Evolutionary conservation across 2,329 filamentous ascomycete genomes (phyloP).

Genomic region (Penicillium sp.): DNA sequence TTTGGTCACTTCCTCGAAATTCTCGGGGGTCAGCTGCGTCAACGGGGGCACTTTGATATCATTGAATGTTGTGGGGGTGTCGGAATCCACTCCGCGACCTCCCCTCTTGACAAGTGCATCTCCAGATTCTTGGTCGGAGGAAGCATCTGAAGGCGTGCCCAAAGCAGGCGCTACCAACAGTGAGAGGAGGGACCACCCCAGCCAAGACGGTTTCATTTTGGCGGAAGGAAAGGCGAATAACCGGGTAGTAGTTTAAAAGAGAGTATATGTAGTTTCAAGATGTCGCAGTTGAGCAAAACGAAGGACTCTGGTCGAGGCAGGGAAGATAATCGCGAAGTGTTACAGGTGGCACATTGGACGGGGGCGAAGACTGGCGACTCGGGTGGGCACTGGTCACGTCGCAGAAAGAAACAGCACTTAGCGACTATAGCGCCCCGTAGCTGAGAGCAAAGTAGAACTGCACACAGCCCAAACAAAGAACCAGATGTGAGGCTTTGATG

Average conservation of each 20-base stretch:
- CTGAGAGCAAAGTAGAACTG: constrained; percentile 16
- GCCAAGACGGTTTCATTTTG: constrained; percentile 38
- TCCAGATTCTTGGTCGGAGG: constrained; percentile 13
- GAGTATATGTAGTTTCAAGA: constrained; percentile 6
- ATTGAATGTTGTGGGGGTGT: constrained; percentile 43
- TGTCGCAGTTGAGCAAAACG: constrained; percentile 15
- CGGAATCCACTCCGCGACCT: constrained; percentile 16
- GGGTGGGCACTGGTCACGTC: constrained; percentile 11
- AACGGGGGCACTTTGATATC: constrained; percentile 51
- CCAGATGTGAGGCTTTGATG: constrained; percentile 14
- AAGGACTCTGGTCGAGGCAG: constrained; percentile 21
- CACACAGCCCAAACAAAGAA: constrained; percentile 13
- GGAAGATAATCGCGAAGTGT: constrained; percentile 17
- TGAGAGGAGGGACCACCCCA: constrained; percentile 38
- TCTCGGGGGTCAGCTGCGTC: constrained; percentile 47
- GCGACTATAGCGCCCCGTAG: constrained; percentile 19
- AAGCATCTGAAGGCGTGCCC: constrained; percentile 25
- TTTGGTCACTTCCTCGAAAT: constrained; percentile 48
- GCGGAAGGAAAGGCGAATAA: constrained; percentile 14
- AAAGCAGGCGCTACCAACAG: constrained; percentile 34
- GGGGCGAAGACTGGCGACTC: constrained; percentile 14
- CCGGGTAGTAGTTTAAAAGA: constrained; percentile 5
- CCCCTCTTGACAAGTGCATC: constrained; percentile 28
- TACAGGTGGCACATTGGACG: constrained; percentile 32
- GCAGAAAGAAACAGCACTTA: constrained; percentile 14